Base-by-base conservation (phyloP, 2,329 filamentous ascomycete genomes). In the Cladosporium sp. region DNA sequence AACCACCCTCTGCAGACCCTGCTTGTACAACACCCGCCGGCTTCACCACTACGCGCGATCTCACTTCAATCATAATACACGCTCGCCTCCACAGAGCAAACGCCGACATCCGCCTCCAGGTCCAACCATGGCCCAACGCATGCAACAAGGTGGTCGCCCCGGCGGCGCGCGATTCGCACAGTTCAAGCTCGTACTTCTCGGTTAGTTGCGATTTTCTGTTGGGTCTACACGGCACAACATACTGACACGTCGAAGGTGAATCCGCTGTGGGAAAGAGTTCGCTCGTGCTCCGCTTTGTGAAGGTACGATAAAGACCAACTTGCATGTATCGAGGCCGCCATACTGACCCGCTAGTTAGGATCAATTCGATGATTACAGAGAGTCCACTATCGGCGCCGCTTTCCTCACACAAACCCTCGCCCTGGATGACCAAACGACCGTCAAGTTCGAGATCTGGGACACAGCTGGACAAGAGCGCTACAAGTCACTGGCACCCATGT, bases 371-470 rank as follows among this genome's bases (percentile, higher is more conserved):
- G 89, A 91, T 80, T 97, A 97, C 84, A 89, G 93, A 81, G 94
- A 97, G 88, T 97, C 93, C 65, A 97, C 94, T 69, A 97, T 97
- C 81, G 94, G 95, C 80, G 95, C 96, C 74, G 96, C 96, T 72
- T 99, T 99, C 86, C 87, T 99, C 72, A 99, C 95, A 75, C 95
- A 99, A 82, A 99, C 95, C 72, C 97, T 99, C 79, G 94, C 94
- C 66, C 90, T 99, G 80, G 94, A 98, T 79, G 95, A 98, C 78
- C 95, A 89, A 81, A 98, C 95, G 67, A 99, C 95, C 65, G 94
- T 99, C 81, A 99, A 99, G 85, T 99, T 99, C 77, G 95, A 99
- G 82, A 99, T 99, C 78, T 99, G 95, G 93, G 93, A 97, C 81
- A 99, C 95, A 11, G 95, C 95, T 69, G 95, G 95, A 69, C 95